Conservation (phyloP, 176 grass and related monocot species). For the Calamus simplicifolius region DNA sequence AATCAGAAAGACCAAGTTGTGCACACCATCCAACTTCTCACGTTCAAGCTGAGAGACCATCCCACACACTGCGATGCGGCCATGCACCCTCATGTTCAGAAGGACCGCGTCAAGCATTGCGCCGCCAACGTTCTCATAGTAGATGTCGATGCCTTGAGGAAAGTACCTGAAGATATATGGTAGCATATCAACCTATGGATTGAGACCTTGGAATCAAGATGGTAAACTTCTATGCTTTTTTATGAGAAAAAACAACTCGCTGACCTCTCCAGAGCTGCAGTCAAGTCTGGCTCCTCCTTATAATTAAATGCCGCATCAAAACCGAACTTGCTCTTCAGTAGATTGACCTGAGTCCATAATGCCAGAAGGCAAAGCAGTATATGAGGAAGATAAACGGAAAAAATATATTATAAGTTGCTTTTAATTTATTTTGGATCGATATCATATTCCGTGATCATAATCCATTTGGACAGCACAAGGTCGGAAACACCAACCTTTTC, state of each 20-base stretch:
- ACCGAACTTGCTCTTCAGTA: slow-evolving; percentile 43
- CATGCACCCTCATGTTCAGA: slow-evolving; percentile 23
- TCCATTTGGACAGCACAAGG: too few species aligned
- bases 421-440: too few species aligned
- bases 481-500: too few species aligned
- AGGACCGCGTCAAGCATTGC: slow-evolving; percentile 41
- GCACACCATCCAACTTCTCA: slow-evolving; percentile 5
- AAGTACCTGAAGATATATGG: slow-evolving; percentile 24
- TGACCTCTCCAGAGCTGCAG: slow-evolving; percentile 31
- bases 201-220: too few species aligned
- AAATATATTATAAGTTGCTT: too few species aligned
- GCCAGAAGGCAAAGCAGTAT: background rate
- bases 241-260: too few species aligned
- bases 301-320: slow-evolving; percentile 67
- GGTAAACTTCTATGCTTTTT: too few species aligned
- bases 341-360: slow-evolving; percentile 26
- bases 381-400: too few species aligned
- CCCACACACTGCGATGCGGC: slow-evolving; percentile 29
- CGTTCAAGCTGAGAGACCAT: slow-evolving; percentile 59
- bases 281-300: slow-evolving; percentile 41
- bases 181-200: too few species aligned
- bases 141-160: slow-evolving; percentile 52
- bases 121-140: slow-evolving; percentile 68
- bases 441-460: too few species aligned
- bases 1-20: slow-evolving; percentile 18